Conservation (phyloP, 768 basidiomycete genomes). For the Crucibulum laeve region DNA sequence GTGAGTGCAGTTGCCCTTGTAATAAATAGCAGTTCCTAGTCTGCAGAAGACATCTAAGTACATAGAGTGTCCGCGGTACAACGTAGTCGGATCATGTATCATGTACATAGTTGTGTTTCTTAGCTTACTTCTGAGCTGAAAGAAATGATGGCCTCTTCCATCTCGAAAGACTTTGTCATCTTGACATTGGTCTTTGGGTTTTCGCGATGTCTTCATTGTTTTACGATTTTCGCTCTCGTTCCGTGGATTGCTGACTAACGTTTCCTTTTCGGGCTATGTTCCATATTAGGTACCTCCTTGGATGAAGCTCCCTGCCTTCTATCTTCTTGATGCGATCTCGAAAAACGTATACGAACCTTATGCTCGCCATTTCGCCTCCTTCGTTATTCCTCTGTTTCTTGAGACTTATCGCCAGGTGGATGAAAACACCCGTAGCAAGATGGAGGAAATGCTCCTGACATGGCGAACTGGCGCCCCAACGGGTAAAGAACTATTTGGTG, state of each 20-base stretch:
- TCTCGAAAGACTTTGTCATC: slow-evolving; percentile 16
- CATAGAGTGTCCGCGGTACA: too few relatives aligned
- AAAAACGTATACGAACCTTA: slow-evolving; percentile 96
- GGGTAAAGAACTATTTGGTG: slow-evolving; percentile 81
- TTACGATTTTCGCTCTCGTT: slow-evolving; percentile 21
- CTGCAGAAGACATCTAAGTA: slow-evolving; percentile 9
- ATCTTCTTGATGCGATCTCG: slow-evolving; percentile 93
- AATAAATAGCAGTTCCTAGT: slow-evolving; percentile 6
- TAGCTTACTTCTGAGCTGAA: slow-evolving; percentile 35
- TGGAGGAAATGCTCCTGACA: slow-evolving; percentile 96
- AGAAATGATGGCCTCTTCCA: slow-evolving; percentile 24
- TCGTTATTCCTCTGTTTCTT: slow-evolving; percentile 82
- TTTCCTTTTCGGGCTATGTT: slow-evolving; percentile 31
- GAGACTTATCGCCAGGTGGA: slow-evolving; percentile 88
- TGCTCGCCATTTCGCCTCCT: slow-evolving; percentile 75
- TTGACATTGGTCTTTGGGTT: slow-evolving; percentile 10
- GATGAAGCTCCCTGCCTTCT: slow-evolving; percentile 92
- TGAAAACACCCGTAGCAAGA: slow-evolving; percentile 79
- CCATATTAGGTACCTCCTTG: slow-evolving; percentile 72
- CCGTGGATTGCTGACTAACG: slow-evolving; percentile 72
- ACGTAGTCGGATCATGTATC: slow-evolving; percentile 25
- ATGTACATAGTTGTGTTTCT: slow-evolving; percentile 18
- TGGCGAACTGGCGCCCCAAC: slow-evolving; percentile 87
- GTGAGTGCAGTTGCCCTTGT: slow-evolving; percentile 55
- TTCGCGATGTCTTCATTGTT: slow-evolving; percentile 18